Evolutionary conservation across 495 filamentous ascomycete species (phyloP), one percentile per base, ranked within the genome.

Genomic region (Neurospora sp.): DNA sequence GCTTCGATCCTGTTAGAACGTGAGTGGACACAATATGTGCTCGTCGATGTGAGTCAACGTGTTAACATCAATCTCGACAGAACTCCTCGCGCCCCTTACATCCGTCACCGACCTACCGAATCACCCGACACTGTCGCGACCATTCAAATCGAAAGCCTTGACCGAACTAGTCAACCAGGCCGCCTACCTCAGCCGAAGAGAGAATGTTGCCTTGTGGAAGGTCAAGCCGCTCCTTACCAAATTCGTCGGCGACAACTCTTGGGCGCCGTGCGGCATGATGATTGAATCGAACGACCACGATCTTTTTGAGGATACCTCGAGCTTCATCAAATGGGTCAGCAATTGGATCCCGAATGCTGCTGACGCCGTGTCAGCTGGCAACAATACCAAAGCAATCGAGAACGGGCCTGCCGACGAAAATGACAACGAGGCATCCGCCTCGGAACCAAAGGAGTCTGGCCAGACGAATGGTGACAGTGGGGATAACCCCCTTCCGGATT

Each of bases 71-170:
- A 48, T 39, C 27, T 27, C 14, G 69, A 3, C 78, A 97, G 95
- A 92, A 70, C 87, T 98, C 48, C 88, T 99, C 14, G 92, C 92
- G 48, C 96, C 96, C 35, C 83, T 98, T 70, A 96, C 93, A 71
- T 87, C 93, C 71, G 91, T 94, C 31, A 92, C 94, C 69, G 93
- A 97, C 79, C 87, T 99, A 40, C 89, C 93, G 4, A 86, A 82
- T 44, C 96, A 99, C 78, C 94, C 94, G 74, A 91, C 92, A 3
- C 81, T 97, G 70, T 94, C 94, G 40, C 87, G 90, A 76, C 88
- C 94, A 1, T 98, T 96, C 82, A 91, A 84, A 3, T 94, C 93
- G 10, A 90, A 89, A 73, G 91, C 92, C 4, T 86, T 99, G n/a
- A 89, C 89, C 53, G 88, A 95, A 70, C 89, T 99, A 81, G 89